Evolutionary conservation across 495 filamentous ascomycete species (phyloP).

Genomic region (Penicillium maclennaniae): DNA sequence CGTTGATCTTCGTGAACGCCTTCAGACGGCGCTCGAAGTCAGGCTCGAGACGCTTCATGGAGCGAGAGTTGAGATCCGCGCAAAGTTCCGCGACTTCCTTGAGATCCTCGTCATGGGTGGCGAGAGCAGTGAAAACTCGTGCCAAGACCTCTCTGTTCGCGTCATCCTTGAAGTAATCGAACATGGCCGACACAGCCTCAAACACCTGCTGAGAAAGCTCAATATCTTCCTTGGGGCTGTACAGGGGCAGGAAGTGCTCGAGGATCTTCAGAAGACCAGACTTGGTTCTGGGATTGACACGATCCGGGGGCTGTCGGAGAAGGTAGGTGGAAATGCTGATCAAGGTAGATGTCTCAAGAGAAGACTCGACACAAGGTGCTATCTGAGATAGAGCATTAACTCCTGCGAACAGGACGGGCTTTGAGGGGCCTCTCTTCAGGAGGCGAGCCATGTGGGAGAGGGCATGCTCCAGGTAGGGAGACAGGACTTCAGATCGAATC

Average conservation of each 20-base stretch:
- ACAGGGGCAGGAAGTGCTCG: slow-evolving; percentile 68
- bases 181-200: slow-evolving; percentile 68
- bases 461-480: slow-evolving; percentile 64
- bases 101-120: slow-evolving; percentile 56
- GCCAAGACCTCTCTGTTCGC: slow-evolving; percentile 67
- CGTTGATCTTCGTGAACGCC: slow-evolving; percentile 73
- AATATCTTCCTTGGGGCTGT: slow-evolving; percentile 46
- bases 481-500: slow-evolving; percentile 60
- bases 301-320: slow-evolving; percentile 73
- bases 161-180: slow-evolving; percentile 81
- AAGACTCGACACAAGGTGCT: slow-evolving; percentile 68
- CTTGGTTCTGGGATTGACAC: slow-evolving; percentile 81
- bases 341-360: slow-evolving; percentile 64
- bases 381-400: slow-evolving; percentile 73
- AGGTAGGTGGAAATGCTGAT: slow-evolving; percentile 74
- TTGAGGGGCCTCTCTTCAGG: slow-evolving; percentile 65
- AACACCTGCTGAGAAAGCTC: slow-evolving; percentile 47
- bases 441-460: slow-evolving; percentile 63
- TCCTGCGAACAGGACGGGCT: slow-evolving; percentile 70
- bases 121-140: slow-evolving; percentile 65
- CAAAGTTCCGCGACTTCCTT: slow-evolving; percentile 67
- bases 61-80: slow-evolving; percentile 74
- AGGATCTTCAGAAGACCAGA: slow-evolving; percentile 69
- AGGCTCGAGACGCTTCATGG: slow-evolving; percentile 62
- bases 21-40: slow-evolving; percentile 78